Percentiles rank a stretch among this genome's conserved stretches.
These are phyloP conservation scores for Metroxylon sagu DNA, from an alignment of 176 grass and related monocot species.

Conservation along the genomic window DNA sequence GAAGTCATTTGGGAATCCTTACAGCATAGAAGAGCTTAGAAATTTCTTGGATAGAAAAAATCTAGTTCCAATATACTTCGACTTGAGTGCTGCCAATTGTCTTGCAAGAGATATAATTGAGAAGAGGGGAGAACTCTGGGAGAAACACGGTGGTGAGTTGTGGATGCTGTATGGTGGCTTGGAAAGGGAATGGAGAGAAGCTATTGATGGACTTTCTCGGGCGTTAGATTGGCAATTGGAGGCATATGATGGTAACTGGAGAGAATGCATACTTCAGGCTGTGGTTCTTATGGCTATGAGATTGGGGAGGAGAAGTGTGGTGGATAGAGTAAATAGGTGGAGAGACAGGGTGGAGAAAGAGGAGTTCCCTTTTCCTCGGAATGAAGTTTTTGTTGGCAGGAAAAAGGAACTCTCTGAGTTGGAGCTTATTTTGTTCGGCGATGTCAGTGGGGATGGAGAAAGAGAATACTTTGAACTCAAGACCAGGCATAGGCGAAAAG, in stretches of 20 bases:
- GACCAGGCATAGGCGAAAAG: conserved; percentile 54
- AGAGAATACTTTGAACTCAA: conserved; percentile 89
- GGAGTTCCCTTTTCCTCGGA: conserved; percentile 81
- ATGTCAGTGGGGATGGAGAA: conserved; percentile 82
- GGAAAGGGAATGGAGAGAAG: conserved; percentile 87
- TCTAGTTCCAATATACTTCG: conserved; percentile 80
- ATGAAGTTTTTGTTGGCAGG: conserved; percentile 68
- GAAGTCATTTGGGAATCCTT: conserved; percentile 89
- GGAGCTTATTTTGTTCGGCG: conserved; percentile 91
- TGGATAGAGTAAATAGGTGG: conserved; percentile 80
- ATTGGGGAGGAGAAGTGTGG: conserved; percentile 78
- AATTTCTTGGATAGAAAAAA: conserved; percentile 77
- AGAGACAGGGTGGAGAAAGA: conserved; percentile 72
- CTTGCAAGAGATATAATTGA: conserved; percentile 95
- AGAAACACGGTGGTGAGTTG: conserved; percentile 90
- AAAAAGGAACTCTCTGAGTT: conserved; percentile 91
- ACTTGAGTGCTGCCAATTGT: conserved; percentile 71
- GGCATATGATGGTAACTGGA: conserved; percentile 77
- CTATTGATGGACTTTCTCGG: conserved; percentile 71
- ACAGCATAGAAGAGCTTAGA: conserved; percentile 82
- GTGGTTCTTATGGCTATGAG: conserved; percentile 63
- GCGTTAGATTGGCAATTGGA: conserved; percentile 69
- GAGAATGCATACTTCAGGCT: conserved; percentile 68
- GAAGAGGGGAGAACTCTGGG: conserved; percentile 92
- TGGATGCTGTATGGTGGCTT: conserved; percentile 96